These are phyloP conservation scores for Phaeosphaeria sp. DNA, from an alignment of 2,329 filamentous ascomycete species.

Conservation along the genomic window DNA sequence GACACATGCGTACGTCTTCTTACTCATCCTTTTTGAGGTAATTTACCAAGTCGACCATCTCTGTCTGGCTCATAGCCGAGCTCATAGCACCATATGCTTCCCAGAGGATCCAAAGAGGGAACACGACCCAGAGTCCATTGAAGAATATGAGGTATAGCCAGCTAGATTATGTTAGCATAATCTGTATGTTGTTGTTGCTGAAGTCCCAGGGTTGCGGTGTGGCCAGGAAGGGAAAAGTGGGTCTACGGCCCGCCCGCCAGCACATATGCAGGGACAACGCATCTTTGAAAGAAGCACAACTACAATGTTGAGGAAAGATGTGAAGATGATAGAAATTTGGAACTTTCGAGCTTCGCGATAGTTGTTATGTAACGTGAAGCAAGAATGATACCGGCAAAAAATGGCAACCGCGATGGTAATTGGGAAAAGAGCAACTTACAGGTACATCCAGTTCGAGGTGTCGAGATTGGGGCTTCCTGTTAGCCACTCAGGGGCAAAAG, in stretches of 20 bases:
- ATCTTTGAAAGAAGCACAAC: constrained; percentile 1
- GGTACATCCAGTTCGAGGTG: constrained; percentile 65
- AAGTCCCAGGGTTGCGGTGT: neutral
- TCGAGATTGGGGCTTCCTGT: constrained; percentile 64
- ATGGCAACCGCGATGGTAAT: too few relatives aligned
- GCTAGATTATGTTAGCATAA: constrained; percentile 23
- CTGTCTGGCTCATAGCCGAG: constrained; percentile 42
- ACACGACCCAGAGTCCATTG: constrained; percentile 68
- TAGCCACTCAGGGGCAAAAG: constrained; percentile 70
- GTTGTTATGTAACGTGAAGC: neutral
- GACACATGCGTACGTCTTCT: too few relatives aligned
- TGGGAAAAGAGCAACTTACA: constrained; percentile 44
- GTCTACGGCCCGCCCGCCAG: constrained; percentile 19
- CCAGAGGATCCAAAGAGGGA: constrained; percentile 64
- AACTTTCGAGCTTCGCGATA: neutral
- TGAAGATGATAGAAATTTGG: neutral
- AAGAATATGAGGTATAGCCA: constrained; percentile 71
- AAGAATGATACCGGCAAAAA: neutral
- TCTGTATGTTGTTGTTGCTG: neutral
- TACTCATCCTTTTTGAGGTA: constrained; percentile 45
- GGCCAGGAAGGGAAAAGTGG: constrained; percentile 19
- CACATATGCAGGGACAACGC: constrained; percentile 25
- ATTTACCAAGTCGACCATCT: constrained; percentile 48
- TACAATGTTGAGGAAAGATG: neutral
- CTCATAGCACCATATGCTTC: constrained; percentile 57